phyloP scores from a whole-genome alignment of 805 yeast genomes.

The Zygosaccharomyces kombuchaensis region DNA sequence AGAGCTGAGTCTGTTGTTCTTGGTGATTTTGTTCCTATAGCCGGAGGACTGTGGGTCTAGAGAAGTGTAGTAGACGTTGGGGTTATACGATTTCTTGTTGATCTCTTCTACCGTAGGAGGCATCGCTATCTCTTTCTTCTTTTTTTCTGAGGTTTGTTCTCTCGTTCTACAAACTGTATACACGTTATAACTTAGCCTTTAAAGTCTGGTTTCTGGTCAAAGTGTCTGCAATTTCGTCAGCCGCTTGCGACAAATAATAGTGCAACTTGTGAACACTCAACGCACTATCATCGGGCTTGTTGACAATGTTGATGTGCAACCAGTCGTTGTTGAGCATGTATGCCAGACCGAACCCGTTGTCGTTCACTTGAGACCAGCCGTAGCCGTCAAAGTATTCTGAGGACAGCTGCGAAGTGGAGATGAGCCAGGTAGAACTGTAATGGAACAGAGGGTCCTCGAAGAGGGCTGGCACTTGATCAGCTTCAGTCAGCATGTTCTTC shows the following conservation, averaged over 20 bases:
- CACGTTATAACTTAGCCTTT: constrained; percentile 16
- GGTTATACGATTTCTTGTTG: constrained; percentile 31
- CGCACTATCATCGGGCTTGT: constrained; percentile 42
- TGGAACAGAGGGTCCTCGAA: constrained; percentile 71
- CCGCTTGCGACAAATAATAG: constrained; percentile 68
- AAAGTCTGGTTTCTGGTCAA: constrained; percentile 32
- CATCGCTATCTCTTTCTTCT: background rate
- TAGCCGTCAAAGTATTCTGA: constrained; percentile 83
- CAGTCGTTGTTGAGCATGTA: constrained; percentile 86
- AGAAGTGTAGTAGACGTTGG: constrained; percentile 32
- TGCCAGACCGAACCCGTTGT: constrained; percentile 90
- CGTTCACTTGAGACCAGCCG: constrained; percentile 95
- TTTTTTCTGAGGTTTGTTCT: background rate
- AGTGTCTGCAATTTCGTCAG: constrained; percentile 72
- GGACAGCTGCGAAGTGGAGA: constrained; percentile 85
- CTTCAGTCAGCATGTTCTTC: constrained; percentile 55
- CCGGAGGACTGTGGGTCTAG: constrained; percentile 21
- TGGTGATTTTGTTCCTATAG: constrained; percentile 19
- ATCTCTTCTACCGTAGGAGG: constrained; percentile 31
- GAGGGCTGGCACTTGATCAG: constrained; percentile 56
- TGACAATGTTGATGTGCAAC: constrained; percentile 78
- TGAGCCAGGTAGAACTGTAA: constrained; percentile 79
- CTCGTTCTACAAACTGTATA: background rate
- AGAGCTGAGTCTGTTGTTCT: constrained; percentile 9
- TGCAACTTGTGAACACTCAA: constrained; percentile 42